phyloP scores from a whole-genome alignment of 2,329 filamentous ascomycete genomes.

The Cladophialophora chaetospira region DNA sequence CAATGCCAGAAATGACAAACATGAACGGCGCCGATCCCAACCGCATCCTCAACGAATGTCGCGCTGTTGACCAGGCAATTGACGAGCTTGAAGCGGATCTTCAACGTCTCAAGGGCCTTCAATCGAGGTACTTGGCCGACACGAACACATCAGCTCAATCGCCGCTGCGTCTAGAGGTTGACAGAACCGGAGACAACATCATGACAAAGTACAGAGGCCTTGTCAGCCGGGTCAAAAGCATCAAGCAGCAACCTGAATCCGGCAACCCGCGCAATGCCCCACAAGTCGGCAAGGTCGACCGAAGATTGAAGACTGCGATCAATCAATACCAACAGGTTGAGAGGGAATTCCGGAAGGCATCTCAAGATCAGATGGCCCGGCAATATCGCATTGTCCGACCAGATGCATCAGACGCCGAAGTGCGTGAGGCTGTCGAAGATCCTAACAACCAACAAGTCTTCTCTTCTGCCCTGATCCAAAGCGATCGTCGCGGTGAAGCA shows the following conservation, averaged over 20 bases:
- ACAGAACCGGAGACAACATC: slow-evolving; percentile 73
- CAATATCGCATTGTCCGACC: slow-evolving; percentile 89
- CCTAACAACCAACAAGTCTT: slow-evolving; percentile 75
- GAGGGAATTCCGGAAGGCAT: slow-evolving; percentile 74
- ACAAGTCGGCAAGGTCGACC: slow-evolving; percentile 80
- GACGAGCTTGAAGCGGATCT: slow-evolving; percentile 73
- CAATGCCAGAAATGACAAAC: slow-evolving; percentile 45
- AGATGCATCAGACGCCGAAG: slow-evolving; percentile 75
- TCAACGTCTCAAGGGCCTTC: slow-evolving; percentile 69
- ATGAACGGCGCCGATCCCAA: slow-evolving; percentile 61
- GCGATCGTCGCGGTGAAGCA: slow-evolving; percentile 77
- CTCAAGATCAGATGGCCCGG: slow-evolving; percentile 79
- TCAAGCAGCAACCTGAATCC: slow-evolving; percentile 81
- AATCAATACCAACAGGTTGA: slow-evolving; percentile 80
- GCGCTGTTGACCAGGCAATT: slow-evolving; percentile 76
- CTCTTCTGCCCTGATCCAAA: slow-evolving; percentile 60
- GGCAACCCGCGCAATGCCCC: slow-evolving; percentile 71
- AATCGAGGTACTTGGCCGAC: slow-evolving; percentile 73
- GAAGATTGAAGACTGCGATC: slow-evolving; percentile 77
- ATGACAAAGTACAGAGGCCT: slow-evolving; percentile 81
- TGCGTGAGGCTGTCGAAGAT: slow-evolving; percentile 75
- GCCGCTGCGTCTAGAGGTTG: slow-evolving; percentile 68
- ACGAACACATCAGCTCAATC: slow-evolving; percentile 70
- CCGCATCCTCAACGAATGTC: slow-evolving; percentile 80
- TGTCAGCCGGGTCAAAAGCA: slow-evolving; percentile 73